Conservation (phyloP, 441 rosid genomes). For the Geranium incanum region DNA sequence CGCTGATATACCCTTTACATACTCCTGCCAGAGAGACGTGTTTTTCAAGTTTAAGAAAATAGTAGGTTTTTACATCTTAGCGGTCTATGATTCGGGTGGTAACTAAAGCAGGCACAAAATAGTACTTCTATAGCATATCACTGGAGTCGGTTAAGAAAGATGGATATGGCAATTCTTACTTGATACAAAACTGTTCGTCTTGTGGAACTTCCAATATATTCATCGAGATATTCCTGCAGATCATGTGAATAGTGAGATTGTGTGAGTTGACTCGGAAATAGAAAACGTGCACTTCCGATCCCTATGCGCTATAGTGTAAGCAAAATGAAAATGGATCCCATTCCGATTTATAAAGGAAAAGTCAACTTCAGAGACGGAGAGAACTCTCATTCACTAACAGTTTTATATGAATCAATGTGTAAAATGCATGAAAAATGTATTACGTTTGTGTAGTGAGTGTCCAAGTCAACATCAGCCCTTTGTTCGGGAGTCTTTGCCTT, state of each 20-base stretch:
- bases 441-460: slow-evolving; percentile 83
- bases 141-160: background rate
- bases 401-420: background rate
- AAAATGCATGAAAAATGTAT: background rate
- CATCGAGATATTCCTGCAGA: slow-evolving; percentile 87
- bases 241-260: background rate
- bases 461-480: slow-evolving; percentile 95
- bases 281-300: too few species aligned
- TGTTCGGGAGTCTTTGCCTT: slow-evolving; percentile 84
- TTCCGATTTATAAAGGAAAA: too few species aligned
- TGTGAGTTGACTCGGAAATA: too few species aligned
- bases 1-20: slow-evolving; percentile 79
- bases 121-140: background rate
- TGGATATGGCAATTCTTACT: slow-evolving; percentile 31
- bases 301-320: too few species aligned
- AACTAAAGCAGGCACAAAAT: background rate
- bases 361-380: too few species aligned
- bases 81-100: background rate
- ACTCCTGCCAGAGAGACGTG: slow-evolving; percentile 45
- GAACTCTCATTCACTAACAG: background rate
- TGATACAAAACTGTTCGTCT: slow-evolving; percentile 66
- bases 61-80: background rate
- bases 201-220: slow-evolving; percentile 47
- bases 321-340: too few species aligned
- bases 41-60: background rate